Evolutionary conservation across 352 stramenopile genomes (phyloP).

Genomic region (Phytopythium vexans): DNA sequence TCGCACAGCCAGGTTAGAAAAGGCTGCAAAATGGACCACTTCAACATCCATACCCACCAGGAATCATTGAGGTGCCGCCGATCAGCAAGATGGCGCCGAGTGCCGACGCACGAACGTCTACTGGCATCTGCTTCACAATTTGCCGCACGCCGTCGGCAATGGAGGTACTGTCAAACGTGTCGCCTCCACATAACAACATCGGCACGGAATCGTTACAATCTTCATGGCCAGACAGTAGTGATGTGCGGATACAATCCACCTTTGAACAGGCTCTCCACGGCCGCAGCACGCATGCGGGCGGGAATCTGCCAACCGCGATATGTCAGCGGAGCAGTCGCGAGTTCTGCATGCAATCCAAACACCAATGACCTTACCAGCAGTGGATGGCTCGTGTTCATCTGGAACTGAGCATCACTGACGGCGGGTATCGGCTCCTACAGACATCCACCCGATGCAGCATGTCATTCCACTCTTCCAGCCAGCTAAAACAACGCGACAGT

Average conservation of each 20-base stretch:
- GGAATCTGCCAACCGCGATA: conserved; percentile 25
- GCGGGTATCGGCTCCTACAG: conserved; percentile 28
- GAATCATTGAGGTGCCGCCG: conserved; percentile 75
- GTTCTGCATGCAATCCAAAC: not conserved
- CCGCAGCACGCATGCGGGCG: conserved; percentile 26
- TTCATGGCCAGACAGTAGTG: not conserved
- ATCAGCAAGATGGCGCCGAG: conserved; percentile 76
- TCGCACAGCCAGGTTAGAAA: not conserved
- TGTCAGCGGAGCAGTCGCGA: not conserved
- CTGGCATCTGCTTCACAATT: conserved; percentile 45
- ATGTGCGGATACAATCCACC: conserved; percentile 10
- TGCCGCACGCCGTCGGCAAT: conserved; percentile 58
- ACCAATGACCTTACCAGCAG: conserved; percentile 25
- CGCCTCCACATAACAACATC: conserved; percentile 11
- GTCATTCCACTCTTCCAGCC: no score
- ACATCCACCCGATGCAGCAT: not conserved
- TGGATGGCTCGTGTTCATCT: conserved; percentile 26
- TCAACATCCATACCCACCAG: conserved; percentile 25
- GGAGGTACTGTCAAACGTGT: conserved; percentile 32
- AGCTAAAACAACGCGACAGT: no score
- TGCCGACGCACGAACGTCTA: conserved; percentile 66
- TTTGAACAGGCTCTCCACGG: conserved; percentile 45
- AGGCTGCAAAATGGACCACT: conserved; percentile 3
- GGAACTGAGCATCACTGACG: conserved; percentile 45
- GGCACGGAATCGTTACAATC: not conserved